A percentile compares a stretch with the other conserved stretches of the same genome.
Conservation (phyloP, 352 stramenopile genomes). For the Blastocystis sp. region DNA sequence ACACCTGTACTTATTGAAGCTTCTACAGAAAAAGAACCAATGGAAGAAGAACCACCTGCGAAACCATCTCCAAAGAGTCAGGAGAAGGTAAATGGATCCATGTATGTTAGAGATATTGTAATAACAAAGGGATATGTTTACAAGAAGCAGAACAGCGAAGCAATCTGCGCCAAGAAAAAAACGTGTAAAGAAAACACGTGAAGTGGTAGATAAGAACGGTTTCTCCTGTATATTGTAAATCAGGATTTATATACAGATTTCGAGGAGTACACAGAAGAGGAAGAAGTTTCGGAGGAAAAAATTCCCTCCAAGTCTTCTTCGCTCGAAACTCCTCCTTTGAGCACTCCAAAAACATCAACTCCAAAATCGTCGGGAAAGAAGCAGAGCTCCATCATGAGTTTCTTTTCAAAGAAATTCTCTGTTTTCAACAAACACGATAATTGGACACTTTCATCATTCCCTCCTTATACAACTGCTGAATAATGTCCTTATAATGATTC, state of each 20-base stretch:
- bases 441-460: conserved; percentile 21
- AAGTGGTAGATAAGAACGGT: not conserved
- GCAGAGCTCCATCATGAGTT: conserved; percentile 34
- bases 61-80: not conserved
- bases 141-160: not conserved
- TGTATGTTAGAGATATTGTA: not conserved
- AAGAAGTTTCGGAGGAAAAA: not conserved
- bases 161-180: not conserved
- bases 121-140: not conserved
- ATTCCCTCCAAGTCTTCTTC: not conserved
- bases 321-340: not conserved
- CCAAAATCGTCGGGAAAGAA: conserved; percentile 8
- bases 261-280: conserved; percentile 12
- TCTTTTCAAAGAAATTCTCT: conserved; percentile 41
- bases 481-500: conserved; percentile 69
- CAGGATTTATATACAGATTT: not conserved
- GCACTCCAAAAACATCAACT: not conserved
- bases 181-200: not conserved
- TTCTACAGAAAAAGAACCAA: not conserved
- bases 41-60: not conserved
- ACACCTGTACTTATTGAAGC: not conserved
- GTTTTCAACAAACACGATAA: conserved; percentile 58
- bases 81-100: not conserved
- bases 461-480: conserved; percentile 71
- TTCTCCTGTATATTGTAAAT: not conserved